Base-by-base conservation (phyloP, 768 basidiomycete genomes). In the Tylopilus subfusipes region DNA sequence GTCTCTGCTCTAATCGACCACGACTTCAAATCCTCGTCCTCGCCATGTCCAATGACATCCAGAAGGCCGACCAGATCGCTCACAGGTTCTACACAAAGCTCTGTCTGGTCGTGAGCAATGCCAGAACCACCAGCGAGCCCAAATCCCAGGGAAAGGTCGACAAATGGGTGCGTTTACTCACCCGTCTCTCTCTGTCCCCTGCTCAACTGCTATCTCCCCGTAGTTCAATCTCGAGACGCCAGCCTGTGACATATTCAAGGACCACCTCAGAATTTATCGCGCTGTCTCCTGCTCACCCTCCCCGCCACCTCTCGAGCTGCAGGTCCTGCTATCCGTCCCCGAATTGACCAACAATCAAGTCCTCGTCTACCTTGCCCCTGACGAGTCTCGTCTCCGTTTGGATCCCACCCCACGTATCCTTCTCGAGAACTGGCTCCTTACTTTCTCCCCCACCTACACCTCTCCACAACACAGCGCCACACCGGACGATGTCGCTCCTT, bases 211-310 rank as follows among this genome's bases (percentile, higher is more conserved):
- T 4, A 22, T n/a, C n/a, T 19, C 10, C 38, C 21, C 39, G 12
- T 19, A 91, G 90, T 91, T 91, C 77, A 91, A 90, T 70, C 75
- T 91, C 49, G 88, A 90, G 72, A 88, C 83, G 1, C 85, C 85
- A 21, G 86, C 90, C 71, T 78, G 82, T 30, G 84, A 89, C 56
- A 62, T 76, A n/a, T 86, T 83, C 70, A 82, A 78, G 56, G 81
- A 82, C 56, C 76, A 82, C 43, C 79, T 83, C 30, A 73, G 80
- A 31, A 74, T 77, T 8, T 90, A 85, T 68, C 80, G 79, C 50
- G 73, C 80, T 22, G 76, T 90, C 29, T 68, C 72, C 3, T 62
- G 71, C 30, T 56, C 59, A 2, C 65, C 55, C 11, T 58, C 50
- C 34, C 67, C 54, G 3, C 80, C 82, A 0, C 76, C 81, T 0